Base-by-base conservation (phyloP, 805 yeast genomes). In the Cephaloascus fragrans region DNA sequence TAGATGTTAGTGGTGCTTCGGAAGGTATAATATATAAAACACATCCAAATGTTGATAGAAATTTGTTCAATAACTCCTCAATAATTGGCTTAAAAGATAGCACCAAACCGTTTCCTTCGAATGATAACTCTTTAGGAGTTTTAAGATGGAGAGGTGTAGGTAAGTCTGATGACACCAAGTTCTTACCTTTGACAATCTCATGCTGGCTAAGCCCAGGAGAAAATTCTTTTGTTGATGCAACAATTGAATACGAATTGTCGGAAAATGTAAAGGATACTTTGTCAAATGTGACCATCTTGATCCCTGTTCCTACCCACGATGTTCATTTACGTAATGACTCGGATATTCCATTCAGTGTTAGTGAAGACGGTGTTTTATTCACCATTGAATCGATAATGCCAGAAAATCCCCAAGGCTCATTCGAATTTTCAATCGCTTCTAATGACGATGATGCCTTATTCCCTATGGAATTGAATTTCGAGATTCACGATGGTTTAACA, bases 31-130 rank as follows among this genome's bases (percentile, higher is more conserved):
- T 82, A 54, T 93, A 75, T 67, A 89, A 89, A 61, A 88, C 97
- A 14, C 96, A 93, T 67, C 98, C 98, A 46, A 89, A 90, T 56
- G 94, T 93, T 47, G 97, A 93, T 63, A 81, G 84, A 53, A 65
- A 64, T 33, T 59, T 75, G 52, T 93, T 90, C 59, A 69, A 72
- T 35, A 56, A 71, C 12, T 58, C 67, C 14, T 67, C 73, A 41
- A 59, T 73, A 34, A 77, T 93, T 51, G 83, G 83, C 1, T 73
- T 89, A 53, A 85, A 84, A 56, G 95, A 89, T 56, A 66, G 77
- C 39, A 54, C 71, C 35, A 85, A 86, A 54, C 75, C 88, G 28
- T 89, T 93, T 75, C 97, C 97, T 32, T 71, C 88, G 8, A 87
- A 89, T 59, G 95, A 88, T 56, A 90, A 86, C 55, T 77, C 86